Evolutionary conservation across 257 asterid species (phyloP).

Genomic region (Lantana camara): DNA sequence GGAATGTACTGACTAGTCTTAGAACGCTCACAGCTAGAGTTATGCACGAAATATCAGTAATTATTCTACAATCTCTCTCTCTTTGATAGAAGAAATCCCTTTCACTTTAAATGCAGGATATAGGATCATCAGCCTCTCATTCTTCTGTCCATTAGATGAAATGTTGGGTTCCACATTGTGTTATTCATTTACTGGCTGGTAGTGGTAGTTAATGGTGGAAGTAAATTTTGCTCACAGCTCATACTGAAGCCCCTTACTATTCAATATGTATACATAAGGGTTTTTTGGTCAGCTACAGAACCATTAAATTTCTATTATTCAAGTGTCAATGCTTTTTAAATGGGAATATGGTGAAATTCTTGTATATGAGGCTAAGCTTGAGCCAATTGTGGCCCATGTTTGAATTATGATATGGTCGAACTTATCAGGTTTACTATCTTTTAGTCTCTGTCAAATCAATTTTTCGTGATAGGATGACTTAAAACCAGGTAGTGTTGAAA

Average conservation of each 20-base stretch:
- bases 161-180: neutral
- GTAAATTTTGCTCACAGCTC: neutral
- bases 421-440: neutral
- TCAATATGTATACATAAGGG: neutral
- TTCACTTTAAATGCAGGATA: neutral
- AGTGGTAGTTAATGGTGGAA: neutral
- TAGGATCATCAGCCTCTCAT: neutral
- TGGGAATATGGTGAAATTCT: neutral
- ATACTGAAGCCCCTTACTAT: neutral
- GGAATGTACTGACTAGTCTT: neutral
- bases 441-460: neutral
- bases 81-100: neutral
- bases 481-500: neutral
- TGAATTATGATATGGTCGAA: slow-evolving; percentile 12
- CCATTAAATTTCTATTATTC: neutral
- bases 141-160: neutral
- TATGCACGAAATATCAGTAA: neutral
- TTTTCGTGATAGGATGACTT: neutral
- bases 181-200: neutral
- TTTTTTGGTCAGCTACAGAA: neutral
- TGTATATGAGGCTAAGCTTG: neutral
- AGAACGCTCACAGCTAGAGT: neutral
- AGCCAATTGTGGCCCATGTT: neutral
- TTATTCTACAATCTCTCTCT: neutral
- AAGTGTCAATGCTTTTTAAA: neutral